A percentile compares a stretch with the other conserved stretches of the same genome.
phyloP scores from a whole-genome alignment of 176 grass and related monocot species.

The Aegilops umbellulata region DNA sequence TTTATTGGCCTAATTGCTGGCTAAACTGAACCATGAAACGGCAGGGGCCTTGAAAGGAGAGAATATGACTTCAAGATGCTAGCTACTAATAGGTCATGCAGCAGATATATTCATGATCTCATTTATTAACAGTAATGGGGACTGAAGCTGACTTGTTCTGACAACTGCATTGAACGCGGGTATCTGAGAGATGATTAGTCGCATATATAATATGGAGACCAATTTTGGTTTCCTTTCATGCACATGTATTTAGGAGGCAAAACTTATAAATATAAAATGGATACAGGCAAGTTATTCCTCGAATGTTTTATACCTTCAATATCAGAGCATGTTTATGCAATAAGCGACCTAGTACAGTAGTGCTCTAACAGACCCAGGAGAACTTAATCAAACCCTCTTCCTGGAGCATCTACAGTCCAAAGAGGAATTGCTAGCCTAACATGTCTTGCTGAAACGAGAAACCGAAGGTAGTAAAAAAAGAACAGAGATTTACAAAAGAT shows the following conservation, averaged over 20 bases:
- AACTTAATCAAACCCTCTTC: slow-evolving; percentile 8
- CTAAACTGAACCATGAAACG: not conserved
- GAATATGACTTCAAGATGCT: not conserved
- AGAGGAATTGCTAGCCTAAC: not conserved
- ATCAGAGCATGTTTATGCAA: not conserved
- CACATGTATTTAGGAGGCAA: not conserved
- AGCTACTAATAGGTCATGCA: not conserved
- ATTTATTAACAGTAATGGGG: not conserved
- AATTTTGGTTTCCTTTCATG: not conserved
- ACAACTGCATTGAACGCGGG: not conserved
- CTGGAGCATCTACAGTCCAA: not conserved
- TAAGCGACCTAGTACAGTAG: not conserved
- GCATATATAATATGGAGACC: not conserved
- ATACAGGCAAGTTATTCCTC: not conserved
- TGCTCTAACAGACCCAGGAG: not conserved
- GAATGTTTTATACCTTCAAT: not conserved
- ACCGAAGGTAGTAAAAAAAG: not conserved
- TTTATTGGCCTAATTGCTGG: not conserved
- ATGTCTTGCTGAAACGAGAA: slow-evolving; percentile 16
- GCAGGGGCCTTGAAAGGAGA: not conserved
- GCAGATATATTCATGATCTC: not conserved
- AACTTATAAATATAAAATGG: not conserved
- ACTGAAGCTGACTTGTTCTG: not conserved
- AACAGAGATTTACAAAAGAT: not conserved
- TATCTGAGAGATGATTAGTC: not conserved